phyloP scores from a whole-genome alignment of 768 basidiomycete genomes.

The Mrakia hoshinonis region DNA sequence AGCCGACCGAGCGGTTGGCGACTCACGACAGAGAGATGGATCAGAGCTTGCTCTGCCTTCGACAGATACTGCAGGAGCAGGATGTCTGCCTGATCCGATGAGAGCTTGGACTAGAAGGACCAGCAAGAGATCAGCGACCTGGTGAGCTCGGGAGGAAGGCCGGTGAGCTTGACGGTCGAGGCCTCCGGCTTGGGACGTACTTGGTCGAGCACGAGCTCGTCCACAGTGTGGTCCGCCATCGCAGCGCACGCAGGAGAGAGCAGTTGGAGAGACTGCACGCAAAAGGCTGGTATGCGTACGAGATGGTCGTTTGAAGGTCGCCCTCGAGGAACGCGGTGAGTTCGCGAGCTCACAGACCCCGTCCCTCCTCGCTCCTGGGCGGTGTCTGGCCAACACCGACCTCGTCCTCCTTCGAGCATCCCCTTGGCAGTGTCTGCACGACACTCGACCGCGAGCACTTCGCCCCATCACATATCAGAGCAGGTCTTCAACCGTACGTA shows the following conservation, averaged over 20 bases:
- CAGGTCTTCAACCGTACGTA: too few relatives aligned
- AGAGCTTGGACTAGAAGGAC: slow-evolving; percentile 27
- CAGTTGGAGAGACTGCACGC: too few relatives aligned
- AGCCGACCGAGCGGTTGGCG: slow-evolving; percentile 7
- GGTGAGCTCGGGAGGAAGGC: neutral
- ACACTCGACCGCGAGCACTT: too few relatives aligned
- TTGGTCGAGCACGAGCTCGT: slow-evolving; percentile 6
- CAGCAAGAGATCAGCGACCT: too few relatives aligned
- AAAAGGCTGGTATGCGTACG: neutral
- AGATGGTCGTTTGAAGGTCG: neutral
- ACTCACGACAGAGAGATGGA: slow-evolving; percentile 50
- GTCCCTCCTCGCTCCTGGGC: neutral
- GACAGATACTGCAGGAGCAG: slow-evolving; percentile 79
- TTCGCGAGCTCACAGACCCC: neutral
- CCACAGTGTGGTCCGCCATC: slow-evolving; percentile 4
- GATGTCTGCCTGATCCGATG: slow-evolving; percentile 68
- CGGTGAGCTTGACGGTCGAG: neutral
- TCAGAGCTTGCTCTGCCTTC: slow-evolving; percentile 53
- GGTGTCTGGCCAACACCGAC: too few relatives aligned
- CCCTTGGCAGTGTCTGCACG: too few relatives aligned
- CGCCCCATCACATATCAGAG: too few relatives aligned
- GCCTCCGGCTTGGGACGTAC: neutral
- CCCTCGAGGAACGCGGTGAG: neutral
- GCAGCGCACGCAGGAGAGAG: neutral
- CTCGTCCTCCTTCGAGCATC: too few relatives aligned